A percentile compares a stretch with the other conserved stretches of the same genome.
phyloP scores from a whole-genome alignment of 495 filamentous ascomycete species.

The Penicillium daleae region DNA sequence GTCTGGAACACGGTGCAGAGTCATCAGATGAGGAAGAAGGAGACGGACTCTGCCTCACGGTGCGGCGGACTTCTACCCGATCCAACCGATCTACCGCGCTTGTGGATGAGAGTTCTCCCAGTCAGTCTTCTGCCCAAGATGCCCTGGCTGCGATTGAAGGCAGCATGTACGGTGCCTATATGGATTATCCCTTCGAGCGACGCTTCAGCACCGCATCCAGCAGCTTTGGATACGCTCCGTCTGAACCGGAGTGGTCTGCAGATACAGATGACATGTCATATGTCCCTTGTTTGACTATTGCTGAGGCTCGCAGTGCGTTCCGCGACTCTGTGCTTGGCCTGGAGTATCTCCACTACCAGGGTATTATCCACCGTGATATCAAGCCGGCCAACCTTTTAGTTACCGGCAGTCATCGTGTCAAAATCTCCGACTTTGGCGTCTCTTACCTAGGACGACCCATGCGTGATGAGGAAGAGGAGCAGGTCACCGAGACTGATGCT shows the following conservation, averaged over 20 bases:
- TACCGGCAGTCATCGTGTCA: conserved; percentile 82
- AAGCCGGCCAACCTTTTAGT: conserved; percentile 97
- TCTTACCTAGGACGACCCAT: conserved; percentile 91
- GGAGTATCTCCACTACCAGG: conserved; percentile 95
- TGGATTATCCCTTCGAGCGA: conserved; percentile 55
- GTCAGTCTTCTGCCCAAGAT: conserved; percentile 51
- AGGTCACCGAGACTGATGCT: conserved; percentile 80
- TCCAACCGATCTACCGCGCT: conserved; percentile 39
- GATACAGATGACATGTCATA: conserved; percentile 82
- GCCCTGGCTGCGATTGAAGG: conserved; percentile 66
- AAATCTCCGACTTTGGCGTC: conserved; percentile 99
- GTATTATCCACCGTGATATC: conserved; percentile 97
- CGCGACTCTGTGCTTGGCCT: conserved; percentile 91
- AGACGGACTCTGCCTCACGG: conserved; percentile 42
- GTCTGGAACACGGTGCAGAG: conserved; percentile 76
- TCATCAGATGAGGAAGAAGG: conserved; percentile 57
- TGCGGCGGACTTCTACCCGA: conserved; percentile 40
- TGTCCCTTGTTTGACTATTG: conserved; percentile 86
- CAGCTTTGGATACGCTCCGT: conserved; percentile 58
- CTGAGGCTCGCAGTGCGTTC: conserved; percentile 85
- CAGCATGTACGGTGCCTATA: conserved; percentile 74
- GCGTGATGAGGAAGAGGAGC: conserved; percentile 75
- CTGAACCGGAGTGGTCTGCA: conserved; percentile 54
- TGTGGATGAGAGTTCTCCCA: conserved; percentile 44
- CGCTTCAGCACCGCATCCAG: conserved; percentile 53